Evolutionary conservation across 2,329 filamentous ascomycete species (phyloP).

Genomic region (Aspergillus puulaauensis): DNA sequence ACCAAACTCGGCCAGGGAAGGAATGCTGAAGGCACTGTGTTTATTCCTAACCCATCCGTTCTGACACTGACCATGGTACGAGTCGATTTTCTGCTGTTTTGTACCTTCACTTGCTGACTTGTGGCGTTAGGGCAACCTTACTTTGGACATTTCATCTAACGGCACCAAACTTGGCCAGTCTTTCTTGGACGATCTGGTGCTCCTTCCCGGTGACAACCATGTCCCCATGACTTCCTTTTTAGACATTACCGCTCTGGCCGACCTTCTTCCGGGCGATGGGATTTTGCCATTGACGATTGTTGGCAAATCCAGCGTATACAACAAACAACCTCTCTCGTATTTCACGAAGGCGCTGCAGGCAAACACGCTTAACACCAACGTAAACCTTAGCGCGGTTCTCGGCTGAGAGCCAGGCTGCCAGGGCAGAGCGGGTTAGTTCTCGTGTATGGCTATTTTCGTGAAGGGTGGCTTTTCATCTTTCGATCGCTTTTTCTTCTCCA

Average conservation of each 20-base stretch:
- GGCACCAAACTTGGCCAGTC: conserved; percentile 50
- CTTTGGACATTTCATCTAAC: conserved; percentile 52
- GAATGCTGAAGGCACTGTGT: conserved; percentile 56
- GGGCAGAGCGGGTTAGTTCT: neutral
- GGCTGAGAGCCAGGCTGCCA: neutral
- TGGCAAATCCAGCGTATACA: conserved; percentile 49
- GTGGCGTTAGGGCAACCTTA: conserved; percentile 51
- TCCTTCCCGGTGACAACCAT: conserved; percentile 56
- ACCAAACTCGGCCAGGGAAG: conserved; percentile 49
- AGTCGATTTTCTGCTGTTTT: neutral
- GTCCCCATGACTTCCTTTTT: conserved; percentile 51
- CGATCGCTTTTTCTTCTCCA: neutral
- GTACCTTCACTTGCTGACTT: conserved; percentile 1
- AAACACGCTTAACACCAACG: conserved; percentile 45
- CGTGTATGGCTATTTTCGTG: neutral
- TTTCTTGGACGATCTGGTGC: conserved; percentile 50
- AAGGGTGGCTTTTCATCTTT: neutral
- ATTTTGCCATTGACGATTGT: conserved; percentile 52
- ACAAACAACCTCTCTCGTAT: conserved; percentile 53
- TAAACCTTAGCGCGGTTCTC: conserved; percentile 37
- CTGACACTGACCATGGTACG: conserved; percentile 54
- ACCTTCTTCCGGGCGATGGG: conserved; percentile 33
- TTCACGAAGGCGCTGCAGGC: conserved; percentile 52
- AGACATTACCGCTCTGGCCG: conserved; percentile 41
- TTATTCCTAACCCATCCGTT: conserved; percentile 61